Evolutionary conservation across 2,329 filamentous ascomycete genomes (phyloP).

Genomic region (Fusarium albosuccineum): DNA sequence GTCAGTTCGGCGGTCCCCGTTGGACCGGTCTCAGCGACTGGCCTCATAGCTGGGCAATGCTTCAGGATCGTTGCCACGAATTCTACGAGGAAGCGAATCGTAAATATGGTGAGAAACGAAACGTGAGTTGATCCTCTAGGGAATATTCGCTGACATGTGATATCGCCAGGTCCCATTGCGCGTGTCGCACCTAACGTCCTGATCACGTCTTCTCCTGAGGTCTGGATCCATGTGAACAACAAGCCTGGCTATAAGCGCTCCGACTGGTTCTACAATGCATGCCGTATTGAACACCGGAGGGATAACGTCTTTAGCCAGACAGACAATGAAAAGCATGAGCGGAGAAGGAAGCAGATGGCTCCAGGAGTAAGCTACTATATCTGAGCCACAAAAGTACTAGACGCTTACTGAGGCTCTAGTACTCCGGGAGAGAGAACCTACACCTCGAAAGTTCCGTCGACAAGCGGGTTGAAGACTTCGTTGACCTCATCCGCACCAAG

Average conservation of each 20-base stretch:
- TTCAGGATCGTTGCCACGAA: slow-evolving; percentile 15
- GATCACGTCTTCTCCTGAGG: slow-evolving; percentile 62
- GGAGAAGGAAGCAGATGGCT: slow-evolving; percentile 62
- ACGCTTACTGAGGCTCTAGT: slow-evolving; percentile 51
- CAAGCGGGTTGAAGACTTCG: slow-evolving; percentile 57
- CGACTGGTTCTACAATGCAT: slow-evolving; percentile 59
- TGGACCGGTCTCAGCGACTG: slow-evolving; percentile 14
- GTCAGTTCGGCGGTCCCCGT: slow-evolving; percentile 15
- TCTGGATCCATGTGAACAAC: slow-evolving; percentile 59
- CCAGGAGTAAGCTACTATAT: slow-evolving; percentile 57
- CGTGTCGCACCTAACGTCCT: slow-evolving; percentile 60
- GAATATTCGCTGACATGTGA: background rate
- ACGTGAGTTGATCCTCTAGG: no score
- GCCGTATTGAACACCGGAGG: slow-evolving; percentile 61
- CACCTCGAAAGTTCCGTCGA: slow-evolving; percentile 64
- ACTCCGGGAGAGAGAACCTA: slow-evolving; percentile 67
- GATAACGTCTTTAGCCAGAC: slow-evolving; percentile 67
- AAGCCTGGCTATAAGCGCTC: slow-evolving; percentile 57
- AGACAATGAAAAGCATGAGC: slow-evolving; percentile 61
- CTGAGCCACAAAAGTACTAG: accelerated
- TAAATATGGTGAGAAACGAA: slow-evolving; percentile 14
- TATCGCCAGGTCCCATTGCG: slow-evolving; percentile 46
- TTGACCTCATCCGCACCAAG: slow-evolving; percentile 58
- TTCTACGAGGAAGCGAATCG: slow-evolving; percentile 28
- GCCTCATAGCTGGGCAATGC: slow-evolving; percentile 25